Evolutionary conservation across 2,329 filamentous ascomycete genomes (phyloP), one percentile per base, ranked within the genome.

Genomic region (Ilyonectria robusta): DNA sequence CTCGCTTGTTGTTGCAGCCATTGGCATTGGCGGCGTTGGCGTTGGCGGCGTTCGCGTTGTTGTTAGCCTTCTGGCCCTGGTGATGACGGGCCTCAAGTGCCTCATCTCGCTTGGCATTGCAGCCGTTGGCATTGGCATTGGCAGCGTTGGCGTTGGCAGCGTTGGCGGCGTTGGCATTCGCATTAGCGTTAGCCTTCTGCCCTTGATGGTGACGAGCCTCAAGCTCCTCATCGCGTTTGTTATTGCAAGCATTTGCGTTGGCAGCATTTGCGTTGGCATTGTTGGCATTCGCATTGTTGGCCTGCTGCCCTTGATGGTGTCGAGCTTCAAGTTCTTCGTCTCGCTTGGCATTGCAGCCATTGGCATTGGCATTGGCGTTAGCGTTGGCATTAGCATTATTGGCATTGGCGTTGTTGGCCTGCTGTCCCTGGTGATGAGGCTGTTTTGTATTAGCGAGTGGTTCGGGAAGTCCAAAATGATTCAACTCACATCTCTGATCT

Each of bases 381-480:
- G 35, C 35, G 11, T 29, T 23, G 23, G 26, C 26, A 26, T 26
- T 33, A 19, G 48, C 44, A 35, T 51, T 51, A 13, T n/a, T n/a
- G 17, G 54, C 29, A 29, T 29, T 47, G 29, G 19, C 40, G 23
- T 29, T 21, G 21, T 37, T 29, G 5, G 37, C 31, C 37, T 56
- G 40, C 37, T 61, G 19, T 4, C 62, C 62, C 19, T 65, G 62
- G 11, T 65, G 50, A 15, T 65, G 62, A 9, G 62, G 62, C 62
- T 65, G 15, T 8, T 15, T 8, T 11, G 29, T 15, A 53, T 65
- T 26, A 65, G 33, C 8, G 6, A 21, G 15, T 17, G 29, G 7
- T 4, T 3, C 6, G 21, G 44, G 42, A 10, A 31, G 4, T 46
- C 19, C 21, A 15, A 17, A 17, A 35, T 9, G 11, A n/a, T 6